Evolutionary conservation across 345 rosid genomes (phyloP), one percentile per base, ranked within the genome.

Genomic region (Eucalyptus caleyi): DNA sequence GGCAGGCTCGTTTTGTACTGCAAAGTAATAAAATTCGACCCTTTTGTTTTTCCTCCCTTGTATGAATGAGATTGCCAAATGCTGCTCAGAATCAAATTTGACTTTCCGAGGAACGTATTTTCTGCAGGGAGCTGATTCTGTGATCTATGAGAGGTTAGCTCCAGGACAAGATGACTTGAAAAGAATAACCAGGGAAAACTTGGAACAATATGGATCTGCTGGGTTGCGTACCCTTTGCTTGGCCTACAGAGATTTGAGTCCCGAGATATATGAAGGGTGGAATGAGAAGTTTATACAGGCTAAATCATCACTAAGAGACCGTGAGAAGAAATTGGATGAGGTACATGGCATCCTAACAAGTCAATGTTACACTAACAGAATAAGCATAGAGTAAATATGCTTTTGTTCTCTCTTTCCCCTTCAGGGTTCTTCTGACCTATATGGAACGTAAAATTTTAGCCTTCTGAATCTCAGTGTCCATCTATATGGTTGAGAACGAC

Each of bases 191-290:
- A 94, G 99, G 93, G 97, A 92, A 89, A 96, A 98, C 91, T 93
- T 98, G 96, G 99, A 96, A 92, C 94, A 96, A 87, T 98, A 95
- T 93, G 99, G 99, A 91, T 93, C 99, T 92, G 95, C 99, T 91
- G 99, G 99, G 88, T 91, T 98, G 88, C 99, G 99, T 77, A 98
- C 99, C 88, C 99, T 98, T 92, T 98, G 99, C 94, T 96, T 98
- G 80, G 99, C 99, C 86, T 98, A 96, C 88, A 94, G 90, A 93
- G 95, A 96, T 92, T 93, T 98, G 91, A 92, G 93, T 92, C 97
- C 98, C 47, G 95, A 94, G 86, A 86, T 91, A 59, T 98, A 97
- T 93, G 96, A 95, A 92, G 95, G 95, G 91, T 98, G 99, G 99
- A 97, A 98, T 92, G 99, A 97, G 93, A 98, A 96, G 92, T 98